These are phyloP conservation scores for Ceratobasidium sp. DNA, from an alignment of 1,284 basidiomycete species.

Conservation along the genomic window DNA sequence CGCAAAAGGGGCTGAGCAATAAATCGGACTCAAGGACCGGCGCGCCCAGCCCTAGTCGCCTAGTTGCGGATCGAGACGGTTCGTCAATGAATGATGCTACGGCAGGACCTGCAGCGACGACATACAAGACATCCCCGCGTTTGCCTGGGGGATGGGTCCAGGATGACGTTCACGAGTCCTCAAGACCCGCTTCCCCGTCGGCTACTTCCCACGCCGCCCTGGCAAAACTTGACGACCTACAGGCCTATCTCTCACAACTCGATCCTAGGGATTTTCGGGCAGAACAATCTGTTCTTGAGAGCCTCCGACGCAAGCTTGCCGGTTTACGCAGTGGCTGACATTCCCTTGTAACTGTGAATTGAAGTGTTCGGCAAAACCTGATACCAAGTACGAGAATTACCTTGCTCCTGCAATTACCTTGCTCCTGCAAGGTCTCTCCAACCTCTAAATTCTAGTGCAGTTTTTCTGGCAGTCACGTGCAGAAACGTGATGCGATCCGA, in stretches of 20 bases:
- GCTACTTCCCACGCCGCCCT: conserved; percentile 1
- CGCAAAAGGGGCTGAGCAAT: neutral
- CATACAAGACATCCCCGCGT: neutral
- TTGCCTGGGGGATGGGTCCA: neutral
- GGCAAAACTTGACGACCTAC: neutral
- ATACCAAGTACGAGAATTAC: too few species aligned
- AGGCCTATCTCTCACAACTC: neutral
- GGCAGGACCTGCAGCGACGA: neutral
- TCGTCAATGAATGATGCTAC: neutral
- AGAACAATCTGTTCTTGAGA: neutral
- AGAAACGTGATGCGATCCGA: too few species aligned
- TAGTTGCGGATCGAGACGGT: neutral
- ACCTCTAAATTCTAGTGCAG: too few species aligned
- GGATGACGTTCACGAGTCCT: neutral
- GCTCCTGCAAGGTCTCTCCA: too few species aligned
- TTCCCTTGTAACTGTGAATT: neutral
- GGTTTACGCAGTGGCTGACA: neutral
- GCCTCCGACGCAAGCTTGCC: conserved; percentile 3
- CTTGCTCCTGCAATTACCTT: too few species aligned
- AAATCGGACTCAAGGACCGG: neutral
- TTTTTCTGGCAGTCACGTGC: too few species aligned
- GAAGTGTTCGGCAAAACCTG: too few species aligned
- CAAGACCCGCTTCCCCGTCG: neutral
- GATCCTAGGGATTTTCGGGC: neutral
- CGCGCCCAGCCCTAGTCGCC: neutral